phyloP scores from a whole-genome alignment of 257 asterid genomes.

The Capsicum chinense region DNA sequence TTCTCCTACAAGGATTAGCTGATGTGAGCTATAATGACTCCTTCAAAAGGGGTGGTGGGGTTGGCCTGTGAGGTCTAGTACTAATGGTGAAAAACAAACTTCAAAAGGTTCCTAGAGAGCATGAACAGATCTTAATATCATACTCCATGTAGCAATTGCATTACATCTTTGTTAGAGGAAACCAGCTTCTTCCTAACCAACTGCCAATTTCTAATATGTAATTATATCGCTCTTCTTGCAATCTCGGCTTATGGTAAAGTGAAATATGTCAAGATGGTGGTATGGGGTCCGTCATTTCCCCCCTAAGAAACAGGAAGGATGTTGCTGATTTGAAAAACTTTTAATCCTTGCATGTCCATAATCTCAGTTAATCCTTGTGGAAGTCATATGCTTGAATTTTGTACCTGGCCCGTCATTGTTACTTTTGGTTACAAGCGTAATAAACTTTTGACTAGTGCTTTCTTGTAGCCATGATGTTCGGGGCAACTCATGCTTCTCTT shows the following conservation, averaged over 20 bases:
- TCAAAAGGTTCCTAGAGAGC: neutral
- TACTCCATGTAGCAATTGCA: neutral
- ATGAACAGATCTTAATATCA: neutral
- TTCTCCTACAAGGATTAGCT: conserved; percentile 43
- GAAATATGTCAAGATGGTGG: neutral
- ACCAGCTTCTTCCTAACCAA: neutral
- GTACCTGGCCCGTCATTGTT: neutral
- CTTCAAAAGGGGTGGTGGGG: conserved; percentile 35
- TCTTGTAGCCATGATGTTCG: neutral
- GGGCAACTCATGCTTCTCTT: neutral
- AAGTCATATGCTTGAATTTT: neutral
- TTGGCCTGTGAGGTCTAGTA: conserved; percentile 33
- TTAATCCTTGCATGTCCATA: neutral
- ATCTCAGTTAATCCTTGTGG: neutral
- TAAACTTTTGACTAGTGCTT: neutral
- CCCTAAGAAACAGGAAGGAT: neutral
- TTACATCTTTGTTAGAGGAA: neutral
- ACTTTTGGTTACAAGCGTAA: neutral
- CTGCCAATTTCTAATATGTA: neutral
- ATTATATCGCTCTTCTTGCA: neutral
- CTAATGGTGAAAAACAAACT: neutral
- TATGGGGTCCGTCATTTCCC: neutral
- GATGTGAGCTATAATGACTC: conserved; percentile 41
- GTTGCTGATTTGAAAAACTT: neutral
- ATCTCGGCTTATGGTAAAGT: neutral